phyloP scores from a whole-genome alignment of 495 filamentous ascomycete genomes.

The Lepidopterella palustris region DNA sequence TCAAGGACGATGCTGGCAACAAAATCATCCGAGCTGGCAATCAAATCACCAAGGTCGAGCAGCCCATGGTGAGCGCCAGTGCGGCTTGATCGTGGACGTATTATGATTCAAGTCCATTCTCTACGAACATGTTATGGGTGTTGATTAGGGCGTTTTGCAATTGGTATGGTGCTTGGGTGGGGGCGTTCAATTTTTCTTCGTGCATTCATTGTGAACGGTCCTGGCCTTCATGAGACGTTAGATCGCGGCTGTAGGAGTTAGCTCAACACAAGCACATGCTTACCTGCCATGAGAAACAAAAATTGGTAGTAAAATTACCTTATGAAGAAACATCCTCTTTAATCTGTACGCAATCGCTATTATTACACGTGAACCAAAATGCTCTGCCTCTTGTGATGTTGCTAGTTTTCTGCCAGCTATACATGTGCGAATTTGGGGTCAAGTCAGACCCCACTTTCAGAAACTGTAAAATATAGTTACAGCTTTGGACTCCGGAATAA shows the following conservation, averaged over 20 bases:
- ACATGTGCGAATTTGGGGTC: too few relatives aligned
- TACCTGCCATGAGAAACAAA: neutral
- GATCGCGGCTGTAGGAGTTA: neutral
- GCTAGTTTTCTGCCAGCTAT: too few relatives aligned
- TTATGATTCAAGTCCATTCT: neutral
- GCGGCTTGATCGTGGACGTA: constrained; percentile 49
- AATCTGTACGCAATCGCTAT: neutral
- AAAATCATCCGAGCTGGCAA: constrained; percentile 83
- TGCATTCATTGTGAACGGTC: neutral
- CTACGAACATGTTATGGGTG: constrained; percentile 14
- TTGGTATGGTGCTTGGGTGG: neutral
- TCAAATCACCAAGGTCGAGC: constrained; percentile 77
- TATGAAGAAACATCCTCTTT: too few relatives aligned
- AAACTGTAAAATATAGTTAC: too few relatives aligned
- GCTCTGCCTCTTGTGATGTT: neutral
- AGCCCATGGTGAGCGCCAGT: constrained; percentile 64
- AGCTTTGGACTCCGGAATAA: too few relatives aligned
- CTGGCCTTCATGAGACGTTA: too few relatives aligned
- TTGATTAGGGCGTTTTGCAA: constrained; percentile 4
- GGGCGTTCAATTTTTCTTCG: neutral
- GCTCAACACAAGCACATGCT: neutral
- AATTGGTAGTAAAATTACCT: neutral
- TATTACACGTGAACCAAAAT: neutral
- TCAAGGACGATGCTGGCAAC: constrained; percentile 75
- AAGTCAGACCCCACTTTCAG: too few relatives aligned